Conservation (phyloP, 2,329 filamentous ascomycete genomes). For the Hawksworthiomyces lignivorus region DNA sequence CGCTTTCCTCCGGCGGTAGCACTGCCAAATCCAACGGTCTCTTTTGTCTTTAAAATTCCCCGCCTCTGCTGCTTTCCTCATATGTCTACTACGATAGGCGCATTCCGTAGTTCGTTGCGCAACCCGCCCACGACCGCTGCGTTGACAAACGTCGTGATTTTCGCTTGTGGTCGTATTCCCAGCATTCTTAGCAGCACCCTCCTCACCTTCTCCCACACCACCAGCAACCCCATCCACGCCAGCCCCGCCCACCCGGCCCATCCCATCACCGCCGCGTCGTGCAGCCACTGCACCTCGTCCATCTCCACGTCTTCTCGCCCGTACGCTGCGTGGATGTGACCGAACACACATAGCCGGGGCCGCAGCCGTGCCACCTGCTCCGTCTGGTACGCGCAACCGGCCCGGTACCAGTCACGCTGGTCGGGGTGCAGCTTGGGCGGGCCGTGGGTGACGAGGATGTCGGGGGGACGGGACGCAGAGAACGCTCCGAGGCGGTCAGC, state of each 20-base stretch:
- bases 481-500: constrained; percentile 4
- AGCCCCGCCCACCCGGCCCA: constrained; percentile 16
- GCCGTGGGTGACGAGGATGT: constrained; percentile 20
- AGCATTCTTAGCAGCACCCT: background rate
- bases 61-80: too few relatives aligned
- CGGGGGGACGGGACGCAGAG: background rate
- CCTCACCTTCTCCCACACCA: background rate
- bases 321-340: constrained; percentile 19
- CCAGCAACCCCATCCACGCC: constrained; percentile 14
- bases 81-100: constrained; percentile 8
- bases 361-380: constrained; percentile 14
- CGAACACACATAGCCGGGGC: constrained; percentile 18
- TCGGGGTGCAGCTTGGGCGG: constrained; percentile 21
- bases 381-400: constrained; percentile 17
- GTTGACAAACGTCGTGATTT: constrained; percentile 11
- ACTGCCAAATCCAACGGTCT: too few relatives aligned
- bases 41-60: too few relatives aligned
- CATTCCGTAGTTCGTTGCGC: constrained; percentile 6
- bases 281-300: constrained; percentile 12
- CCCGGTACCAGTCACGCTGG: constrained; percentile 17
- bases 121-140: constrained; percentile 7
- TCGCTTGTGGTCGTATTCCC: background rate
- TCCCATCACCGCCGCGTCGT: constrained; percentile 16
- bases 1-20: too few relatives aligned
- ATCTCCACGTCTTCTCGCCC: constrained; percentile 17